phyloP scores from a whole-genome alignment of 1,284 basidiomycete genomes.

The Schizophyllum amplum region DNA sequence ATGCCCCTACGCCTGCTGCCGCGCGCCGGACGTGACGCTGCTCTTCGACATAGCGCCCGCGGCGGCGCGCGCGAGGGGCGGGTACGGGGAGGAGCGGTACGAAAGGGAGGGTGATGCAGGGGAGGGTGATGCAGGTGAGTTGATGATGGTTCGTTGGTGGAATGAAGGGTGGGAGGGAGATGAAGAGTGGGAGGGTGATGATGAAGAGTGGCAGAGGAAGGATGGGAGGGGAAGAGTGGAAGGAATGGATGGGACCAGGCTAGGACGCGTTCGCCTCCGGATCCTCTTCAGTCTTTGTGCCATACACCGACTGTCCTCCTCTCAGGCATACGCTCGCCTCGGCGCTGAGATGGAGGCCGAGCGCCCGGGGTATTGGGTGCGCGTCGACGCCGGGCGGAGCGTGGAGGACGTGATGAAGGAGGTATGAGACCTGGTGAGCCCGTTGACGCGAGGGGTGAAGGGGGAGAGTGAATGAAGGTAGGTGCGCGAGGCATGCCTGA shows the following conservation, averaged over 20 bases:
- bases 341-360: slow-evolving; percentile 38
- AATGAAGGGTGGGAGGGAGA: too few relatives aligned
- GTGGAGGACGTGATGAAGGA: slow-evolving; percentile 17
- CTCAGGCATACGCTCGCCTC: slow-evolving; percentile 45
- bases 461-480: too few relatives aligned
- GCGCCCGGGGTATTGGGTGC: slow-evolving; percentile 6
- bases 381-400: slow-evolving; percentile 7
- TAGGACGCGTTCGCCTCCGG: too few relatives aligned
- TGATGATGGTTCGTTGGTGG: too few relatives aligned
- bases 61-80: slow-evolving; percentile 66
- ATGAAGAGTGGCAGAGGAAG: too few relatives aligned
- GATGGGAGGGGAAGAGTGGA: too few relatives aligned
- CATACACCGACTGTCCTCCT: background rate
- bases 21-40: slow-evolving; percentile 79
- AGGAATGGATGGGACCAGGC: too few relatives aligned
- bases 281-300: too few relatives aligned
- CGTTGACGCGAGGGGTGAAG: too few relatives aligned
- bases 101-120: slow-evolving; percentile 76
- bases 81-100: slow-evolving; percentile 88
- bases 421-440: slow-evolving; percentile 14
- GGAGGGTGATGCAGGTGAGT: slow-evolving; percentile 46
- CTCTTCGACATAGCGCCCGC: slow-evolving; percentile 83
- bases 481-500: too few relatives aligned
- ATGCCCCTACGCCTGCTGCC: slow-evolving; percentile 89
- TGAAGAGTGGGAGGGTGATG: too few relatives aligned